phyloP scores from a whole-genome alignment of 495 filamentous ascomycete genomes.

The Trichocladium uniseriatum region DNA sequence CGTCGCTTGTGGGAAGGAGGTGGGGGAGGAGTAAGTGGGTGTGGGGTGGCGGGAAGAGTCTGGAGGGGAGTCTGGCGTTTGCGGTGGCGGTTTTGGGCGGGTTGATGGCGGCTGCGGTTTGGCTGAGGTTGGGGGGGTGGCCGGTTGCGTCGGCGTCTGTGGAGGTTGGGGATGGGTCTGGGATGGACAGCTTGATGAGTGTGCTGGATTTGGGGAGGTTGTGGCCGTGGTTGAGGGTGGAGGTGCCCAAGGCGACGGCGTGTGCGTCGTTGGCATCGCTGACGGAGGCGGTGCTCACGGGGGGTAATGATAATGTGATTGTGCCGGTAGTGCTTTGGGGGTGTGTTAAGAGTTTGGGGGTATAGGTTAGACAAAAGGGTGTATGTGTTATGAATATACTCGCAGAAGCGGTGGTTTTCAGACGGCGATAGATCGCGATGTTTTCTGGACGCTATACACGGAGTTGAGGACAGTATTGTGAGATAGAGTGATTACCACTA shows the following conservation, averaged over 20 bases:
- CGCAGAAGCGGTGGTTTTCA: too few relatives aligned
- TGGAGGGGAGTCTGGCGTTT: slow-evolving; percentile 87
- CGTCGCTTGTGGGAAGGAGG: slow-evolving; percentile 82
- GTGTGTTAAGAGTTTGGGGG: slow-evolving; percentile 63
- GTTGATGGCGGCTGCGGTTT: slow-evolving; percentile 58
- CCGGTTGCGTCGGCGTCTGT: slow-evolving; percentile 19
- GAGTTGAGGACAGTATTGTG: too few relatives aligned
- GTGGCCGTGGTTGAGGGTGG: slow-evolving; percentile 31
- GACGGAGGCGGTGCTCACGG: slow-evolving; percentile 90
- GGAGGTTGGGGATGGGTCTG: neutral
- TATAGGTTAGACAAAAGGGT: slow-evolving; percentile 11
- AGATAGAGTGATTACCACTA: slow-evolving; percentile 1
- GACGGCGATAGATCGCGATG: too few relatives aligned
- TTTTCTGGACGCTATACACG: too few relatives aligned
- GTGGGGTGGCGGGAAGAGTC: slow-evolving; percentile 91
- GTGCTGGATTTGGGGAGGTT: slow-evolving; percentile 8
- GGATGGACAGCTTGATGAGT: slow-evolving; percentile 12
- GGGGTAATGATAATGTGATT: slow-evolving; percentile 97
- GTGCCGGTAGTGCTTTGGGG: slow-evolving; percentile 94
- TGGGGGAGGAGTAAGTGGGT: slow-evolving; percentile 86
- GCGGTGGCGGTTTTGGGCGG: slow-evolving; percentile 67
- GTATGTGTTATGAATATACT: too few relatives aligned
- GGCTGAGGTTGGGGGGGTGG: slow-evolving; percentile 72
- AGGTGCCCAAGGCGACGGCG: slow-evolving; percentile 47
- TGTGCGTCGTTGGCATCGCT: slow-evolving; percentile 78